Percentiles rank a stretch among this genome's conserved stretches.
Conservation (phyloP, 179 eudicot genomes). For the Spergularia azorica region DNA sequence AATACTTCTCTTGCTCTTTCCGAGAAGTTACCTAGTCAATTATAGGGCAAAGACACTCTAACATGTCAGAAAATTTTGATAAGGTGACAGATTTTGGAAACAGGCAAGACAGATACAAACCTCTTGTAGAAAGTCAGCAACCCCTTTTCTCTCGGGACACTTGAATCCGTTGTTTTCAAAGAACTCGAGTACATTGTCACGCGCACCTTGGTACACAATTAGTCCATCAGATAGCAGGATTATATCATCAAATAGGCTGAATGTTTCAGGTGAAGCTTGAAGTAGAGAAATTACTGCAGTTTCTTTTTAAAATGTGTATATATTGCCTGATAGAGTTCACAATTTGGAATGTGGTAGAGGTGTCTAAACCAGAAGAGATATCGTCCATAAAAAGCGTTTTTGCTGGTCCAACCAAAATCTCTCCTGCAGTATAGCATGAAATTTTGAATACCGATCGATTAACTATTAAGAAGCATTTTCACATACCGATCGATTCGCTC, state of each 20-base stretch:
- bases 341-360: constrained; percentile 73
- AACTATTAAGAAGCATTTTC: not conserved
- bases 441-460: not conserved
- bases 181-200: constrained; percentile 63
- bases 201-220: constrained; percentile 76
- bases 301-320: constrained; percentile 54
- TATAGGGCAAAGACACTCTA: not conserved
- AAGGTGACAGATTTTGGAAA: not conserved
- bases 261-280: constrained; percentile 81
- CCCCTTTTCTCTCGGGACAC: constrained; percentile 76
- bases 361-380: constrained; percentile 78
- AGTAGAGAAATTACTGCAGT: constrained; percentile 66
- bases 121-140: constrained; percentile 71
- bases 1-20: constrained; percentile 65
- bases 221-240: constrained; percentile 76
- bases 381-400: constrained; percentile 80
- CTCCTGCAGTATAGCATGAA: constrained; percentile 43
- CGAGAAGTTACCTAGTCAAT: constrained; percentile 50
- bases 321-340: constrained; percentile 64
- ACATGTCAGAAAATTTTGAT: not conserved
- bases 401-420: constrained; percentile 79
- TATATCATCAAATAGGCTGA: constrained; percentile 66
- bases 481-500: constrained; percentile 55
- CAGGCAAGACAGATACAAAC: constrained; percentile 17
- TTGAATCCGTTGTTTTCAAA: constrained; percentile 65